Evolutionary conservation across 1,284 basidiomycete genomes (phyloP).

Genomic region (Microstroma glucosiphilum): DNA sequence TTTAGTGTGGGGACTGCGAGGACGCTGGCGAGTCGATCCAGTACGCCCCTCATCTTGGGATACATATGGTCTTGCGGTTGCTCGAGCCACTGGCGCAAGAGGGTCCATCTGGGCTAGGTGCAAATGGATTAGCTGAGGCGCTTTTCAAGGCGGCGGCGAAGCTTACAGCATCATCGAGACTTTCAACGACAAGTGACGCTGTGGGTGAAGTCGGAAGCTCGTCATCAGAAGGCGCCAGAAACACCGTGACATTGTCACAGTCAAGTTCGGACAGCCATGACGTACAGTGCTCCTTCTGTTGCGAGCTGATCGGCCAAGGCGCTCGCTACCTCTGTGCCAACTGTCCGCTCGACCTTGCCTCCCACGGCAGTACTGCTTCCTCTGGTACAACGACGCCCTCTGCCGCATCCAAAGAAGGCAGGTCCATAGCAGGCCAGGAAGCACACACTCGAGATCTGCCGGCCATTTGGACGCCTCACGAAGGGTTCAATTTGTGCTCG

Average conservation of each 20-base stretch:
- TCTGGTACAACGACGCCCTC: not conserved
- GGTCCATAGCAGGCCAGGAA: not conserved
- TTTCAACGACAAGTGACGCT: not conserved
- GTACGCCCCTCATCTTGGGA: not conserved
- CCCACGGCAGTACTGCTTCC: not conserved
- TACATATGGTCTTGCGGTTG: not conserved
- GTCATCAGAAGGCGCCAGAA: not conserved
- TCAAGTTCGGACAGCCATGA: not conserved
- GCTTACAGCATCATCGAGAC: not conserved
- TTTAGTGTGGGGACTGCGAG: not conserved
- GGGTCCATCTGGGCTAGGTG: not conserved
- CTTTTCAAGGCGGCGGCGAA: not conserved
- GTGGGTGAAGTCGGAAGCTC: not conserved
- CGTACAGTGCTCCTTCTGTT: not conserved
- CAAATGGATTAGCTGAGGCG: not conserved
- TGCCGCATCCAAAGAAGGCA: not conserved
- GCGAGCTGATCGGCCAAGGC: not conserved
- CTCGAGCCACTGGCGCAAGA: slow-evolving; percentile 1
- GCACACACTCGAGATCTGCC: too few relatives aligned
- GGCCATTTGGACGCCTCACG: slow-evolving; percentile 1
- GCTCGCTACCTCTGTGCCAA: slow-evolving; percentile 4
- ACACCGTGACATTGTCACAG: too few relatives aligned
- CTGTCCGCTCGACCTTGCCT: slow-evolving; percentile 1
- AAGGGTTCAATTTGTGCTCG: slow-evolving; percentile 5
- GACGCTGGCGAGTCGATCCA: not conserved